phyloP scores from a whole-genome alignment of 2,329 filamentous ascomycete genomes.

The Pseudocercospora ulei region DNA sequence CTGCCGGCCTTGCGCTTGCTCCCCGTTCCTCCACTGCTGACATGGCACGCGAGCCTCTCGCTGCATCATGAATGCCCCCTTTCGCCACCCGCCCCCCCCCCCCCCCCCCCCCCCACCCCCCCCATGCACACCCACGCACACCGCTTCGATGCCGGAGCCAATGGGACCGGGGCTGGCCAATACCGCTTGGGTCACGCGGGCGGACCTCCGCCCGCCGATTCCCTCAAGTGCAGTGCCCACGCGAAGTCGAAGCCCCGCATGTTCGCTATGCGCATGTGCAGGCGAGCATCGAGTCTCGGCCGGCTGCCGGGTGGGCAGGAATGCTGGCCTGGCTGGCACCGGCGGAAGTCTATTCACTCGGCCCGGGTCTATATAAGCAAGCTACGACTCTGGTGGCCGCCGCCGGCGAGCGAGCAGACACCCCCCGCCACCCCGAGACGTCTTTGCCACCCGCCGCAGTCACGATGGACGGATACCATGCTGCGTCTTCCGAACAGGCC shows the following conservation, averaged over 20 bases:
- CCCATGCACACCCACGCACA: no score
- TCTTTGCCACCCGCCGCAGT: slow-evolving; percentile 37
- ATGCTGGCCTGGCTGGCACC: slow-evolving; percentile 6
- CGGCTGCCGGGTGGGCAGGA: neutral
- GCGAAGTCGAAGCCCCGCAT: slow-evolving; percentile 6
- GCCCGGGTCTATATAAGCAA: no score
- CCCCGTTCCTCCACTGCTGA: no score
- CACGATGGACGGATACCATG: slow-evolving; percentile 52
- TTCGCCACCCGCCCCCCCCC: no score
- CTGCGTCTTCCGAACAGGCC: slow-evolving; percentile 66
- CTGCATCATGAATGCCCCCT: no score
- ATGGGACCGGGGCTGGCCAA: no score
- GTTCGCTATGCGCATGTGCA: slow-evolving; percentile 12
- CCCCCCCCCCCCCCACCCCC: no score
- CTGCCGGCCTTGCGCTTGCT: no score
- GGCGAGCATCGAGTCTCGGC: slow-evolving; percentile 4
- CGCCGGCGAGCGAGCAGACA: slow-evolving; percentile 30
- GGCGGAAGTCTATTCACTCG: slow-evolving; percentile 6
- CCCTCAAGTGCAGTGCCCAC: slow-evolving; percentile 19
- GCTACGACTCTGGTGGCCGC: slow-evolving; percentile 30
- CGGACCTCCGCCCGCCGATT: no score
- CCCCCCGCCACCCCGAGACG: slow-evolving; percentile 24
- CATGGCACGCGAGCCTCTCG: no score
- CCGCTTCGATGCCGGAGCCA: no score
- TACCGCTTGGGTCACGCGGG: no score